phyloP scores from a whole-genome alignment of 1,284 basidiomycete species.

The Ceratobasidium papillatum region DNA sequence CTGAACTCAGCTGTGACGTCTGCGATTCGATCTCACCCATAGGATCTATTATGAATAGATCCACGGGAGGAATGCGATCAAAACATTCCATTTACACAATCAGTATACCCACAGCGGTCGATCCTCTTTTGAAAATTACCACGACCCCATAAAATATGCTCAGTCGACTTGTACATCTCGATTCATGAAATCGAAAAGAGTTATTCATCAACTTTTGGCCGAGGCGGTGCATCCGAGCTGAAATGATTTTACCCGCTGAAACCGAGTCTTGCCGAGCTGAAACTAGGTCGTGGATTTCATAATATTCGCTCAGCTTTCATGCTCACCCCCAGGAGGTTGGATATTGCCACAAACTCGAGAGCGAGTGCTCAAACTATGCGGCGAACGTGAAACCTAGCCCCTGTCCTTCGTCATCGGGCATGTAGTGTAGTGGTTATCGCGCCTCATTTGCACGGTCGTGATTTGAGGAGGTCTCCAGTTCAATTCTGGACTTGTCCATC shows the following conservation, averaged over 20 bases:
- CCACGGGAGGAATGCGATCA: not conserved
- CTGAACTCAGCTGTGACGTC: not conserved
- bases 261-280: not conserved
- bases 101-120: not conserved
- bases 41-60: not conserved
- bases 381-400: not conserved
- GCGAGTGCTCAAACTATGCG: not conserved
- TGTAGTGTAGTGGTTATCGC: slow-evolving; percentile 38
- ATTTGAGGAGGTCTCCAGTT: slow-evolving; percentile 39
- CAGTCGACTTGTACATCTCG: not conserved
- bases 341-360: not conserved
- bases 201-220: not conserved
- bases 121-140: not conserved
- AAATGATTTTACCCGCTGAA: not conserved
- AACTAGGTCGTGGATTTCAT: not conserved
- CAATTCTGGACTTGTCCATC: slow-evolving; percentile 36
- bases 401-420: not conserved
- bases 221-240: not conserved
- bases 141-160: not conserved
- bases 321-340: not conserved
- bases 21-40: not conserved
- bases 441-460: slow-evolving; percentile 26
- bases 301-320: not conserved
- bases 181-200: not conserved
- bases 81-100: not conserved